These are phyloP conservation scores for Blastomyces percursus DNA, from an alignment of 2,329 filamentous ascomycete genomes.

Conservation along the genomic window DNA sequence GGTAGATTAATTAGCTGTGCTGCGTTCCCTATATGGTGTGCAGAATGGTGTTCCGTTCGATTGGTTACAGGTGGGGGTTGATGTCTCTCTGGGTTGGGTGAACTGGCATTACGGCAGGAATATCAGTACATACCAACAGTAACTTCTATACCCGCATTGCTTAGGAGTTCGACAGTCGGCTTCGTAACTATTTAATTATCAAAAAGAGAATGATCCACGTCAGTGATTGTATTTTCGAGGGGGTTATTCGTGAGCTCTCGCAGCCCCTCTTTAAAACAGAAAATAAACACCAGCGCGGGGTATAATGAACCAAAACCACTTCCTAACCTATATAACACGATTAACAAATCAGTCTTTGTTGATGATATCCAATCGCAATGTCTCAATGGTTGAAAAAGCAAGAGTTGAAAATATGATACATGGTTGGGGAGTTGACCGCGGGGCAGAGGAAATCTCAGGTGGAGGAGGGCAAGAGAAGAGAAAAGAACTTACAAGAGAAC, in stretches of 20 bases:
- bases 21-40: background rate
- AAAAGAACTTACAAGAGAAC: slow-evolving; percentile 13
- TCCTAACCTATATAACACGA: slow-evolving; percentile 11
- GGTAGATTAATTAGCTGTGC: background rate
- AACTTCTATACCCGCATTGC: slow-evolving; percentile 49
- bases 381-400: background rate
- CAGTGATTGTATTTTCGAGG: background rate
- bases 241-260: background rate
- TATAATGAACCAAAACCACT: slow-evolving; percentile 15
- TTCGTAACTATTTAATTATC: slow-evolving; percentile 40
- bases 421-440: background rate
- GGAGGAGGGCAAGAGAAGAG: background rate
- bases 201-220: background rate
- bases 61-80: background rate
- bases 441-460: background rate
- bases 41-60: background rate
- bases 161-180: slow-evolving; percentile 54
- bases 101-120: background rate
- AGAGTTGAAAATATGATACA: background rate
- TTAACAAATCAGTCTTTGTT: background rate
- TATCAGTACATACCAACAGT: slow-evolving; percentile 47
- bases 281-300: background rate
- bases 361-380: background rate
- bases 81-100: no score
- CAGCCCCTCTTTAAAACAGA: no score